Percentiles rank a stretch among this genome's conserved stretches.
Conservation (phyloP, 306 rosid genomes). For the Geum urbanum region DNA sequence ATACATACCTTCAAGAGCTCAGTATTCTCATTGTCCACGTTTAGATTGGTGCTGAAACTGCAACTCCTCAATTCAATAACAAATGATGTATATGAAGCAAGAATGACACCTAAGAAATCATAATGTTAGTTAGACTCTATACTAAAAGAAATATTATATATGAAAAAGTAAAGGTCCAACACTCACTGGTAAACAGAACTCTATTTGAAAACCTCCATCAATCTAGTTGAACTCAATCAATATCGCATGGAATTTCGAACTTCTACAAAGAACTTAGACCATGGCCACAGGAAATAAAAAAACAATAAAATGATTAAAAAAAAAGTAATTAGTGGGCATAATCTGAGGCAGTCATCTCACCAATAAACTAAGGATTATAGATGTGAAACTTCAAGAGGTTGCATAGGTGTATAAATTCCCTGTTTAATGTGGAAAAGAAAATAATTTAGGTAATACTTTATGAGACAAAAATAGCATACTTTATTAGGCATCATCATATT, state of each 20-base stretch:
- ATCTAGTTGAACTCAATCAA: slow-evolving; percentile 34
- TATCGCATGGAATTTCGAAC: slow-evolving; percentile 29
- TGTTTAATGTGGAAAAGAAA: slow-evolving; percentile 25
- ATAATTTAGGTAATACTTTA: neutral
- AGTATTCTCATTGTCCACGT: slow-evolving; percentile 29
- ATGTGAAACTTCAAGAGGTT: slow-evolving; percentile 58
- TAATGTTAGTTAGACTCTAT: neutral
- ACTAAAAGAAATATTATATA: neutral
- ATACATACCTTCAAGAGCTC: slow-evolving; percentile 53
- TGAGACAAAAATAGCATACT: neutral
- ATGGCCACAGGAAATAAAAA: slow-evolving; percentile 8
- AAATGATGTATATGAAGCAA: slow-evolving; percentile 18
- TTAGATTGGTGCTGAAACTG: slow-evolving; percentile 25
- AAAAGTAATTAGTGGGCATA: slow-evolving; percentile 6
- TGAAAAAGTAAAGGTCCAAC: slow-evolving; percentile 12
- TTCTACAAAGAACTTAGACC: slow-evolving; percentile 34
- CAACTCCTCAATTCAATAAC: slow-evolving; percentile 42
- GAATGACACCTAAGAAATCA: slow-evolving; percentile 15
- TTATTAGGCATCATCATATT: neutral
- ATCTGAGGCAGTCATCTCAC: slow-evolving; percentile 35
- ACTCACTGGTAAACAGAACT: slow-evolving; percentile 38
- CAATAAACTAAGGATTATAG: slow-evolving; percentile 32
- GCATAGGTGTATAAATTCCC: slow-evolving; percentile 81
- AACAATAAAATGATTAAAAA: neutral
- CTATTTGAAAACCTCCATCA: slow-evolving; percentile 36